Evolutionary conservation across 2,329 filamentous ascomycete species (phyloP).

Genomic region (Pseudogymnoascus sp.): DNA sequence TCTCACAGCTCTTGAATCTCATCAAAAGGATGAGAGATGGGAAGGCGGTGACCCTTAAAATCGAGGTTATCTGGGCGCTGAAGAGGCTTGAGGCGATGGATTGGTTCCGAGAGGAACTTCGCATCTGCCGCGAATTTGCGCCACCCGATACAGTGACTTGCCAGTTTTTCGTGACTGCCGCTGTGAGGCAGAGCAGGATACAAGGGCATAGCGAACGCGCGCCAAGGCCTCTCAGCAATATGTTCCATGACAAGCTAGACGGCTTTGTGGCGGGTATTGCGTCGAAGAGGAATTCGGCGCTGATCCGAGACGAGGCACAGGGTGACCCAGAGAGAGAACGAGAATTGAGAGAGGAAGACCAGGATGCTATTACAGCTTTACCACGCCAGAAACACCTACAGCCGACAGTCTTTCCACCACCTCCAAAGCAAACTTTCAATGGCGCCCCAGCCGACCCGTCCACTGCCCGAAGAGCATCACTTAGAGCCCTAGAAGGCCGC

Average conservation of each 20-base stretch:
- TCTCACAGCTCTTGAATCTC: slow-evolving; percentile 84
- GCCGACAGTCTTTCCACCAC: slow-evolving; percentile 34
- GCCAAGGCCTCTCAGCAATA: slow-evolving; percentile 59
- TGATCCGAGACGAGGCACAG: slow-evolving; percentile 73
- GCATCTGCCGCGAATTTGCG: slow-evolving; percentile 83
- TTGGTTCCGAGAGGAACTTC: slow-evolving; percentile 92
- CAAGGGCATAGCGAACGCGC: slow-evolving; percentile 34
- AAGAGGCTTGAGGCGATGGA: slow-evolving; percentile 90
- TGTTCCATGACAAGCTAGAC: slow-evolving; percentile 80
- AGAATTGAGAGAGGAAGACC: slow-evolving; percentile 70
- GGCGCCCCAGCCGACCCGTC: not conserved
- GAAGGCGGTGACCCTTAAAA: slow-evolving; percentile 83
- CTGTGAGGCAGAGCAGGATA: slow-evolving; percentile 38
- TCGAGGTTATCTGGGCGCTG: slow-evolving; percentile 89
- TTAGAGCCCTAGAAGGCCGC: slow-evolving; percentile 42
- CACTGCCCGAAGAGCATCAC: slow-evolving; percentile 36
- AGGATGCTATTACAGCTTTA: slow-evolving; percentile 76
- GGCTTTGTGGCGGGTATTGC: slow-evolving; percentile 81
- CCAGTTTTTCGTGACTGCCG: slow-evolving; percentile 87
- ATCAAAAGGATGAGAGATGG: slow-evolving; percentile 94
- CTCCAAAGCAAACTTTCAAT: not conserved
- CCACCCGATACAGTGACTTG: slow-evolving; percentile 84
- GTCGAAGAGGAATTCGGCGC: slow-evolving; percentile 74
- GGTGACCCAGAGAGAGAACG: slow-evolving; percentile 72
- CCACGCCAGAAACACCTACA: slow-evolving; percentile 60